phyloP scores from a whole-genome alignment of 1,284 basidiomycete species.

The Malassezia caprae region DNA sequence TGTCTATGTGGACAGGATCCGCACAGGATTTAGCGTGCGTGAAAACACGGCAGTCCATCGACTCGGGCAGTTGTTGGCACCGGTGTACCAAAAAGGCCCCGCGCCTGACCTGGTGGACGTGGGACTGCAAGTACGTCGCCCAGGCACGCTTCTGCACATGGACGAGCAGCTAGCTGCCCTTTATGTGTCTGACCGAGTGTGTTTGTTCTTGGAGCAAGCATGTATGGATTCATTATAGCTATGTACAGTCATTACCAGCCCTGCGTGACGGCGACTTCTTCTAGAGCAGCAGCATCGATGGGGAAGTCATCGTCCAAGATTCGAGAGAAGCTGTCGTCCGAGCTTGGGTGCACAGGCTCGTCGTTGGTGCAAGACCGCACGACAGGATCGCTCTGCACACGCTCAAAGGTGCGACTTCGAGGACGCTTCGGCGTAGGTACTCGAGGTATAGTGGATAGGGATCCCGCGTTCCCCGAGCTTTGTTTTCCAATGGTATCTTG shows the following conservation, averaged over 20 bases:
- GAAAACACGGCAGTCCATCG: conserved; percentile 1
- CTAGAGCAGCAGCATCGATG: conserved; percentile 12
- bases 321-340: conserved; percentile 17
- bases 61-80: not conserved
- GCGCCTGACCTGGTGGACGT: not conserved
- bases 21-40: not conserved
- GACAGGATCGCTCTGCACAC: conserved; percentile 10
- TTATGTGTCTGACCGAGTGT: not conserved
- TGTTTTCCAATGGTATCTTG: too few relatives aligned
- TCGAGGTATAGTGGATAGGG: not conserved
- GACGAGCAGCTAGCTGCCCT: not conserved
- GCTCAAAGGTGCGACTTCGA: not conserved
- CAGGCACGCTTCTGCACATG: conserved; percentile 2
- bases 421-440: not conserved
- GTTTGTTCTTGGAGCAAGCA: not conserved
- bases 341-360: not conserved
- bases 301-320: conserved; percentile 10
- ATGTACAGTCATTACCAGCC: conserved; percentile 11
- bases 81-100: not conserved
- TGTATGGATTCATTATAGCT: not conserved
- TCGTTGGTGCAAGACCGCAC: not conserved
- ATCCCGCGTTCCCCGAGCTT: not conserved
- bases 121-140: conserved; percentile 1
- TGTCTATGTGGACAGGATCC: conserved; percentile 9
- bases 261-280: conserved; percentile 10